Evolutionary conservation across 371 early-diverging fungal species (phyloP).

Genomic region (Rhizoclosmatium hyalinum): DNA sequence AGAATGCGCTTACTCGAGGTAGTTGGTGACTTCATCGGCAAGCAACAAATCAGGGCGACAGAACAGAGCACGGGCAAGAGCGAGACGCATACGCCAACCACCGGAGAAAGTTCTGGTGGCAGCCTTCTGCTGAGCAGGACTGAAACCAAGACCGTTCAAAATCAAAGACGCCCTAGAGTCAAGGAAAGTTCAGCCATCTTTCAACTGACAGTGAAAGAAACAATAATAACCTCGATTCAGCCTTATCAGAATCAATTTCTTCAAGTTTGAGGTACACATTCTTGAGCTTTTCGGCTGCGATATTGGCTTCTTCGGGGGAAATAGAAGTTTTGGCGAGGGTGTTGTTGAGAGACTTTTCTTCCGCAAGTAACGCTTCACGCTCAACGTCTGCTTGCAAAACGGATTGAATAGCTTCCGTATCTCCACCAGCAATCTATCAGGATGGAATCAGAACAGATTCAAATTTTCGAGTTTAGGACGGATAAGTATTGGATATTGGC

Average conservation of each 20-base stretch:
- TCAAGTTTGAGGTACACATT: constrained; percentile 82
- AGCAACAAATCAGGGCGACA: constrained; percentile 95
- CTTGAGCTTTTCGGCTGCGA: constrained; percentile 73
- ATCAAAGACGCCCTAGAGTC: constrained; percentile 80
- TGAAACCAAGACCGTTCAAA: constrained; percentile 95
- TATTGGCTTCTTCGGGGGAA: constrained; percentile 69
- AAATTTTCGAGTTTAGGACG: too few relatives aligned
- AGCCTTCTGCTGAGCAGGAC: constrained; percentile 74
- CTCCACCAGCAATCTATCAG: constrained; percentile 83
- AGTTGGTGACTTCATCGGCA: constrained; percentile 99
- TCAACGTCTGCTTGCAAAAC: constrained; percentile 95
- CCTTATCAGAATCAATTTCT: constrained; percentile 96
- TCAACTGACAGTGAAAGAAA: background rate
- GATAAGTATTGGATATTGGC: background rate
- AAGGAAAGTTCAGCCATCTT: background rate
- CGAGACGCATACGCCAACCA: constrained; percentile 85
- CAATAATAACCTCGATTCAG: constrained; percentile 75
- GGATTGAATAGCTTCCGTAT: constrained; percentile 83
- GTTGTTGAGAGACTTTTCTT: constrained; percentile 73
- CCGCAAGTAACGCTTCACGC: constrained; percentile 87
- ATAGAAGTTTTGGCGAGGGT: constrained; percentile 63
- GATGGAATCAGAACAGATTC: background rate
- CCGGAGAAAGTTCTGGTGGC: constrained; percentile 95
- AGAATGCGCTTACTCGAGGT: constrained; percentile 65
- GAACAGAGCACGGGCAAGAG: constrained; percentile 95